phyloP scores from a whole-genome alignment of 805 yeast species.

The Metschnikowia borealis region DNA sequence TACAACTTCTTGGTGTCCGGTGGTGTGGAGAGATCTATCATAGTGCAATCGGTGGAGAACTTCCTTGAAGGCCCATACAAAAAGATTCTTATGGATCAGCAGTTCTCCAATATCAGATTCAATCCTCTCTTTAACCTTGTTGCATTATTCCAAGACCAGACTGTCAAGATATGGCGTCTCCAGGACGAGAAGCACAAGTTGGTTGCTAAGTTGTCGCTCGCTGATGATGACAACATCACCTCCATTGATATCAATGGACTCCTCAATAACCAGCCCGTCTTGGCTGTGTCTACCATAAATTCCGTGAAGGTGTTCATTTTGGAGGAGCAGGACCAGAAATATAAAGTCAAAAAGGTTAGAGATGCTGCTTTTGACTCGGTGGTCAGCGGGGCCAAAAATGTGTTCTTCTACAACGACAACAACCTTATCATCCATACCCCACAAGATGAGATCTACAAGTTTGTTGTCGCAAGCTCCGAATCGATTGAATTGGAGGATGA shows the following conservation, averaged over 20 bases:
- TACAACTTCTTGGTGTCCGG: slow-evolving; percentile 72
- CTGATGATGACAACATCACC: slow-evolving; percentile 78
- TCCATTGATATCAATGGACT: slow-evolving; percentile 56
- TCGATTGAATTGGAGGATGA: slow-evolving; percentile 36
- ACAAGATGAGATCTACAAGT: slow-evolving; percentile 55
- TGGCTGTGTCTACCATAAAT: slow-evolving; percentile 69
- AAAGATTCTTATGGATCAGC: slow-evolving; percentile 65
- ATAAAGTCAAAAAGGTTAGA: slow-evolving; percentile 52
- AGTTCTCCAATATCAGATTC: slow-evolving; percentile 47
- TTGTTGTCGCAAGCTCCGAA: slow-evolving; percentile 27
- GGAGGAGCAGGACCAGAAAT: slow-evolving; percentile 34
- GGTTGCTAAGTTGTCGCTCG: slow-evolving; percentile 59
- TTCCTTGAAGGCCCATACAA: slow-evolving; percentile 71
- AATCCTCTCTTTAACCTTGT: slow-evolving; percentile 49
- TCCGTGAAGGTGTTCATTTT: slow-evolving; percentile 68
- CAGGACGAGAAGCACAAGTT: slow-evolving; percentile 47
- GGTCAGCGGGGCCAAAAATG: slow-evolving; percentile 53
- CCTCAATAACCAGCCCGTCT: slow-evolving; percentile 47
- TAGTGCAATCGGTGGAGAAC: slow-evolving; percentile 58
- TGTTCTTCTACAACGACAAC: slow-evolving; percentile 43
- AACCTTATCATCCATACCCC: slow-evolving; percentile 52
- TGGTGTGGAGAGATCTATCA: slow-evolving; percentile 73
- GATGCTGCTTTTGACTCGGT: slow-evolving; percentile 38
- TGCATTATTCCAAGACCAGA: slow-evolving; percentile 77
- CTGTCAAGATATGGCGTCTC: slow-evolving; percentile 75